Evolutionary conservation across 805 yeast genomes (phyloP).

Genomic region (Dipodascus geniculatus): DNA sequence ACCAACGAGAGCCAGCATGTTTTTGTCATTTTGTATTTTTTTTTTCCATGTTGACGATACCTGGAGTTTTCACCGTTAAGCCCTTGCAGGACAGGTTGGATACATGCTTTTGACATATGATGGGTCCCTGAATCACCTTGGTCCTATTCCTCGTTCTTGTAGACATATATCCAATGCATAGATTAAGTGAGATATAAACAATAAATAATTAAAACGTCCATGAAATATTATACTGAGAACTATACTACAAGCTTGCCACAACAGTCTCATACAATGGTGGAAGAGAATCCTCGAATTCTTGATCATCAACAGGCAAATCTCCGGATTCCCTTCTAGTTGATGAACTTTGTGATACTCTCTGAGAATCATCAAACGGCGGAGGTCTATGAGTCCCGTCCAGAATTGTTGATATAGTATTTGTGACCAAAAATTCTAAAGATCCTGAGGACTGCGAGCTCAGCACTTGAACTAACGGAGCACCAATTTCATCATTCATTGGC

Average conservation of each 20-base stretch:
- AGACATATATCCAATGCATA: too few relatives aligned
- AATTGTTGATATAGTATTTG: too few relatives aligned
- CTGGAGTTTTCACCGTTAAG: background rate
- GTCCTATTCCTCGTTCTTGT: too few relatives aligned
- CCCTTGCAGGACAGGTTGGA: background rate
- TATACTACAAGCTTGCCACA: too few relatives aligned
- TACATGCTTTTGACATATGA: background rate
- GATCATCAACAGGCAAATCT: background rate
- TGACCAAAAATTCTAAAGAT: background rate
- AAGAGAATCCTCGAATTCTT: background rate
- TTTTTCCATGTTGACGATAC: background rate
- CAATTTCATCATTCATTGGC: background rate
- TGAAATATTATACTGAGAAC: too few relatives aligned
- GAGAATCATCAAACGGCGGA: conserved; percentile 2
- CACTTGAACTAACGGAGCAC: background rate
- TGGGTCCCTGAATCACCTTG: background rate
- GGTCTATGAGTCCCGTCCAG: too few relatives aligned
- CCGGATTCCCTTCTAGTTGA: too few relatives aligned
- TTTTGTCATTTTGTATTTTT: too few relatives aligned
- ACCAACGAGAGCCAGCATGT: too few relatives aligned
- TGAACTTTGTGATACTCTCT: too few relatives aligned
- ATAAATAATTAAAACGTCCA: too few relatives aligned
- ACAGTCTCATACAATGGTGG: background rate
- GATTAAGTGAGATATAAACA: too few relatives aligned
- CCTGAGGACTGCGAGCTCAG: background rate